These are phyloP conservation scores for Podosphaera xanthii DNA, from an alignment of 2,329 filamentous ascomycete species.

Conservation along the genomic window DNA sequence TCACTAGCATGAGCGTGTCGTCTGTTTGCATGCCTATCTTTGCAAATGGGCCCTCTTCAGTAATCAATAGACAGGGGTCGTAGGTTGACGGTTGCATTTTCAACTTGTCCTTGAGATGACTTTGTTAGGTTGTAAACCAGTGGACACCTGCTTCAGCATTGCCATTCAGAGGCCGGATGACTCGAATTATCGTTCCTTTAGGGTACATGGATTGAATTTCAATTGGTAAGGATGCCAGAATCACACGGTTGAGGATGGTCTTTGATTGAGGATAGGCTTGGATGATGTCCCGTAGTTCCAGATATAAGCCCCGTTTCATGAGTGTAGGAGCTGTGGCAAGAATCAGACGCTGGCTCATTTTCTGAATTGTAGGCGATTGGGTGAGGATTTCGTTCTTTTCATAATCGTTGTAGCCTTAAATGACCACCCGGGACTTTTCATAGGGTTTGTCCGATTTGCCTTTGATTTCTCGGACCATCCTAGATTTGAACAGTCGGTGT, in stretches of 20 bases:
- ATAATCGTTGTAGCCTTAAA: not conserved
- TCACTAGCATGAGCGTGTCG: not conserved
- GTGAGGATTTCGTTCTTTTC: conserved; percentile 3
- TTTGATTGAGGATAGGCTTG: not conserved
- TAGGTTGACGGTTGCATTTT: not conserved
- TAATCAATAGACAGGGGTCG: conserved; percentile 1
- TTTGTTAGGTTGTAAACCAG: conserved; percentile 1
- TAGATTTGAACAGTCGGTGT: not conserved
- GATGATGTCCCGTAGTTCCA: conserved; percentile 1
- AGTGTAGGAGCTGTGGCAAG: not conserved
- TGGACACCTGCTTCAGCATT: not conserved
- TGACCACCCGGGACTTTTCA: not conserved
- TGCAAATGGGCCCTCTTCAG: not conserved
- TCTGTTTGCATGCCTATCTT: not conserved
- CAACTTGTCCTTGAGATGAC: not conserved
- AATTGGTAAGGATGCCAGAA: not conserved
- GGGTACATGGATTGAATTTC: not conserved
- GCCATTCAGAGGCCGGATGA: conserved; percentile 1
- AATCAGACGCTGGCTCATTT: conserved; percentile 1
- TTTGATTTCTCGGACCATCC: not conserved
- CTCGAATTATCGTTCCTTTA: not conserved
- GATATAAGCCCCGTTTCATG: not conserved
- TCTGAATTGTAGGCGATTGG: conserved; percentile 3
- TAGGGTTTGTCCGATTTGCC: not conserved
- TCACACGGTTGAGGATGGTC: not conserved